These are phyloP conservation scores for Starmerella floris DNA, from an alignment of 805 yeast genomes.

Conservation along the genomic window DNA sequence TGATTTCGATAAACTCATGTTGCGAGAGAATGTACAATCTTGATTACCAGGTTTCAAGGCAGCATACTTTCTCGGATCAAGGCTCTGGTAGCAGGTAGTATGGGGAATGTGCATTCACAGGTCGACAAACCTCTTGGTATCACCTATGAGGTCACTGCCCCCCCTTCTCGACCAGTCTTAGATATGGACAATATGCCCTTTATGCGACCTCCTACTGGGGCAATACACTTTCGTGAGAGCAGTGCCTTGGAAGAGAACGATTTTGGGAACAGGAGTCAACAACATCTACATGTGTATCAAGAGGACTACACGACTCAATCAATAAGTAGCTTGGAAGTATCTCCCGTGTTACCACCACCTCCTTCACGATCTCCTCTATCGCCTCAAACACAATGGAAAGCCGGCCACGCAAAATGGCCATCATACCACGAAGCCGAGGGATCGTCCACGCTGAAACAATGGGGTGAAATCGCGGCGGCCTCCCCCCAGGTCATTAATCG, in stretches of 20 bases:
- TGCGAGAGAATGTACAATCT: too few species aligned
- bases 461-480: neutral
- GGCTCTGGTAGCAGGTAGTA: neutral
- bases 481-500: neutral
- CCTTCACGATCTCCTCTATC: constrained; percentile 1
- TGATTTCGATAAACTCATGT: too few species aligned
- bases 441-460: neutral
- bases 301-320: neutral
- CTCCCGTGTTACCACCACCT: constrained; percentile 2
- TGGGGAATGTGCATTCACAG: constrained; percentile 5
- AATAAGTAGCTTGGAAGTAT: neutral
- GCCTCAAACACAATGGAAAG: constrained; percentile 3
- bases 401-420: constrained; percentile 5
- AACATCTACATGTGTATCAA: neutral
- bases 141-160: too few species aligned
- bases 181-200: constrained; percentile 15
- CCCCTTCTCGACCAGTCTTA: constrained; percentile 1
- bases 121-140: neutral
- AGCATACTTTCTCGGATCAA: too few species aligned
- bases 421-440: neutral
- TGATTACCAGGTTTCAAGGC: too few species aligned
- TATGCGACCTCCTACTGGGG: constrained; percentile 7
- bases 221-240: too few species aligned
- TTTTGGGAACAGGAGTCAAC: too few species aligned
- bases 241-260: too few species aligned